These are phyloP conservation scores for Parachlorella kessleri DNA, from an alignment of 139 green algal genomes.

Conservation along the genomic window DNA sequence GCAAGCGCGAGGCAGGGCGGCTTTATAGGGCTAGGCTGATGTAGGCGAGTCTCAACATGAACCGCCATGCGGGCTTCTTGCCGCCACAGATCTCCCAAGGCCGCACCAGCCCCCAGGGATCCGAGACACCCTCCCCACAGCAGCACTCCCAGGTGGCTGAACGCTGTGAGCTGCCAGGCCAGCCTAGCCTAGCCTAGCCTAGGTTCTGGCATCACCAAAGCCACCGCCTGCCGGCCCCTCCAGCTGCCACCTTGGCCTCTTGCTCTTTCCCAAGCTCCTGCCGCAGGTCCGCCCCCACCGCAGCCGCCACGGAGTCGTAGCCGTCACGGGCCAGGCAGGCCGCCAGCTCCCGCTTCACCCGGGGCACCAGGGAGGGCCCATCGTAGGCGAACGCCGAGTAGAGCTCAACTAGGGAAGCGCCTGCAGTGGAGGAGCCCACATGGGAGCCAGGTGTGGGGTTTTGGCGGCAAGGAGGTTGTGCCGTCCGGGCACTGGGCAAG, in stretches of 20 bases:
- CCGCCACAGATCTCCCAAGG: too few relatives aligned
- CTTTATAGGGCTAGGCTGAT: too few relatives aligned
- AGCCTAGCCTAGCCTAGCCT: too few relatives aligned
- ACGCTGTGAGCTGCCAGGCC: too few relatives aligned
- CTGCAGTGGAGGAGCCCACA: conserved; percentile 38
- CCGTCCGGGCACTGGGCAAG: too few relatives aligned
- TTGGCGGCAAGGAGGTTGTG: too few relatives aligned
- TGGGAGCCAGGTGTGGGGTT: not conserved
- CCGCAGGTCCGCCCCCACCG: conserved; percentile 77
- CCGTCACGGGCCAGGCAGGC: conserved; percentile 76
- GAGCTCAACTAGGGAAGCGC: conserved; percentile 93
- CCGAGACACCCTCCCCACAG: too few relatives aligned
- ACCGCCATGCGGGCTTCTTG: too few relatives aligned
- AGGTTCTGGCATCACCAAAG: not conserved
- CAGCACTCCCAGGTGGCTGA: too few relatives aligned
- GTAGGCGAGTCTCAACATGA: too few relatives aligned
- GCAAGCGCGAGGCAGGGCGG: too few relatives aligned
- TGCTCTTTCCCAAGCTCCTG: not conserved
- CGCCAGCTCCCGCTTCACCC: conserved; percentile 86
- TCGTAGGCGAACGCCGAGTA: conserved; percentile 95
- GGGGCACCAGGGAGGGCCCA: conserved; percentile 84
- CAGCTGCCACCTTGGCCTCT: not conserved
- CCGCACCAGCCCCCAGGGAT: too few relatives aligned
- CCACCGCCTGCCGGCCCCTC: not conserved
- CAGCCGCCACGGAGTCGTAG: conserved; percentile 75